Conservation (phyloP, 164 flowering plant genomes). For the Aristolochia contorta region DNA sequence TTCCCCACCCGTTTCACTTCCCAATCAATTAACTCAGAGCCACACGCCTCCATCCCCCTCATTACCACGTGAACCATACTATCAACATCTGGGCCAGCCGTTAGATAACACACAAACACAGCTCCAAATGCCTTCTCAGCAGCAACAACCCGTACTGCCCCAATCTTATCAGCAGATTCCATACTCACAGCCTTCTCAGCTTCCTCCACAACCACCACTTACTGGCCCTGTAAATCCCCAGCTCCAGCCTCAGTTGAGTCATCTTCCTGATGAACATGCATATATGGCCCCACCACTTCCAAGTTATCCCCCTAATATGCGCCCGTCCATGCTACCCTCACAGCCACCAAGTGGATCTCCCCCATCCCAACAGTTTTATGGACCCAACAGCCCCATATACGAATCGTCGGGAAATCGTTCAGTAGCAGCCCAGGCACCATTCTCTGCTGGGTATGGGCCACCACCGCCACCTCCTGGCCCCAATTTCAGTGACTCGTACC, state of each 20-base stretch:
- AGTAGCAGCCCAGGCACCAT: constrained; percentile 30
- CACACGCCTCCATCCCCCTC: constrained; percentile 29
- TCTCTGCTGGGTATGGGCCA: constrained; percentile 33
- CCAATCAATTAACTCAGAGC: constrained; percentile 31
- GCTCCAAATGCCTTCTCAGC: constrained; percentile 45
- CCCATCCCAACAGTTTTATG: constrained; percentile 45
- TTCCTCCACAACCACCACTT: constrained; percentile 35
- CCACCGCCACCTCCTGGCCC: constrained; percentile 34
- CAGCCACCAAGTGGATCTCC: constrained; percentile 36
- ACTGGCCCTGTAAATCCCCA: constrained; percentile 26
- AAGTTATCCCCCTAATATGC: constrained; percentile 43
- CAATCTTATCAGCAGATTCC: constrained; percentile 10
- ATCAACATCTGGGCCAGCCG: constrained; percentile 34
- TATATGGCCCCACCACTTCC: constrained; percentile 35
- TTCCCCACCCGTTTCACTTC: constrained; percentile 18
- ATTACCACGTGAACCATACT: constrained; percentile 36
- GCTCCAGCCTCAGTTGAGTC: constrained; percentile 34
- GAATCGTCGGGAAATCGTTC: constrained; percentile 42
- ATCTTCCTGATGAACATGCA: constrained; percentile 58
- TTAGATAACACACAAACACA: constrained; percentile 50
- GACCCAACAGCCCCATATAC: constrained; percentile 33
- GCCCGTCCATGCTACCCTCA: constrained; percentile 29
- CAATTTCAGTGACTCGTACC: constrained; percentile 35
- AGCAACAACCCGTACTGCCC: constrained; percentile 24
- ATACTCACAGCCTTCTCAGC: constrained; percentile 42